Evolutionary conservation across 768 basidiomycete genomes (phyloP).

Genomic region (Tulasnella sp.): DNA sequence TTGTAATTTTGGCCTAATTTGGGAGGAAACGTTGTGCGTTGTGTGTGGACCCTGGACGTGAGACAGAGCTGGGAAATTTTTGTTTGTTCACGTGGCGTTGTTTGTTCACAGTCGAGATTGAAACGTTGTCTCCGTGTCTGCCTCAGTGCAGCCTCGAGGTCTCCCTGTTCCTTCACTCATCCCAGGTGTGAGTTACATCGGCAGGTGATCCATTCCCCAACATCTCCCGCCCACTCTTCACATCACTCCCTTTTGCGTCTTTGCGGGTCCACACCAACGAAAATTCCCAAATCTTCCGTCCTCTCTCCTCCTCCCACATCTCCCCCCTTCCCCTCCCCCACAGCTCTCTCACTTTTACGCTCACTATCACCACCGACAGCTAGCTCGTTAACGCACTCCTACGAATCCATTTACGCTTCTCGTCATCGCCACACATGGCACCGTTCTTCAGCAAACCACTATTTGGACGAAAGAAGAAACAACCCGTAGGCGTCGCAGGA

Average conservation of each 20-base stretch:
- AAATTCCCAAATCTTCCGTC: background rate
- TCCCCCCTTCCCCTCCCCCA: background rate
- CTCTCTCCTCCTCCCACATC: background rate
- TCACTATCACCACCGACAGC: background rate
- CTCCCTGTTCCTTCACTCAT: background rate
- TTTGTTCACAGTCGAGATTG: background rate
- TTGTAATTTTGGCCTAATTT: background rate
- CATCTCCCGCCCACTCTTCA: background rate
- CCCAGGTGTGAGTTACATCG: too few relatives aligned
- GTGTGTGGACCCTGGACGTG: background rate
- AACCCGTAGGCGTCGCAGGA: background rate
- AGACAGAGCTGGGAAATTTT: background rate
- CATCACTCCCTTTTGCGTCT: background rate
- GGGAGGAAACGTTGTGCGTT: constrained; percentile 1
- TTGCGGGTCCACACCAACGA: background rate
- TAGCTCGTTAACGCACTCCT: background rate
- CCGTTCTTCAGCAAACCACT: background rate
- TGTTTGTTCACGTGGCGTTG: background rate
- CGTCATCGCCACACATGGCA: background rate
- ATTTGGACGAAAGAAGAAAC: constrained; percentile 5
- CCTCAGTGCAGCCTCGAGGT: constrained; percentile 6
- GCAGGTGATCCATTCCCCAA: constrained; percentile 1
- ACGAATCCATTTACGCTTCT: background rate
- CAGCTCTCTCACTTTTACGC: background rate
- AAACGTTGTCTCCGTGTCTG: constrained; percentile 5